Evolutionary conservation across 257 asterid genomes (phyloP).

Genomic region (Solanum dulcamara): DNA sequence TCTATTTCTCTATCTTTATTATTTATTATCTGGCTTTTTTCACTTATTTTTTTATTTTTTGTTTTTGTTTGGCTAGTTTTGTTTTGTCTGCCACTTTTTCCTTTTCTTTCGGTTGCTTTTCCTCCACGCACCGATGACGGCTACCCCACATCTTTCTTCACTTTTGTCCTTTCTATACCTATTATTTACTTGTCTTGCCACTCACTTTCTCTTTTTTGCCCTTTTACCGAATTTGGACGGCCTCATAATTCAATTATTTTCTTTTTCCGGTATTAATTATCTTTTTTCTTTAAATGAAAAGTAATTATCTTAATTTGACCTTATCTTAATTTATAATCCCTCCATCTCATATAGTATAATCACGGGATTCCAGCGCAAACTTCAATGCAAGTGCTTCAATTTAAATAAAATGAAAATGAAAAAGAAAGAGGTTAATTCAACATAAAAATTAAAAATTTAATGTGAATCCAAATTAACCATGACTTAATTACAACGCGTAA

Average conservation of each 20-base stretch:
- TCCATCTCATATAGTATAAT: background rate
- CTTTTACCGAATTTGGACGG: background rate
- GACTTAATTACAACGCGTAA: background rate
- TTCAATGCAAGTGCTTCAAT: background rate
- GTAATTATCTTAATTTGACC: background rate
- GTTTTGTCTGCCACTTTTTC: constrained; percentile 13
- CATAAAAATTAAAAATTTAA: background rate
- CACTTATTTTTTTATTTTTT: background rate
- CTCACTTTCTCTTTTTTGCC: background rate
- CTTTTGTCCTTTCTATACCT: background rate
- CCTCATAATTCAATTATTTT: background rate
- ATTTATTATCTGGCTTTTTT: background rate
- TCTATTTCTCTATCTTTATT: background rate
- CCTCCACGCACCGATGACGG: constrained; percentile 8
- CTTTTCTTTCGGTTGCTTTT: constrained; percentile 10
- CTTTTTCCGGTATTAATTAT: background rate
- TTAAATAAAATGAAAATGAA: background rate
- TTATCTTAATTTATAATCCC: background rate
- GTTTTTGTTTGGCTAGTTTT: background rate
- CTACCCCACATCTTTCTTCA: background rate
- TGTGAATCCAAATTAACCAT: background rate
- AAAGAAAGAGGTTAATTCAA: background rate
- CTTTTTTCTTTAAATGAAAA: background rate
- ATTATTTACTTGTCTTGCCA: background rate
- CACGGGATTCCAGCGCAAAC: background rate